Evolutionary conservation across 805 yeast genomes (phyloP).

Genomic region (Brettanomyces bruxellensis): DNA sequence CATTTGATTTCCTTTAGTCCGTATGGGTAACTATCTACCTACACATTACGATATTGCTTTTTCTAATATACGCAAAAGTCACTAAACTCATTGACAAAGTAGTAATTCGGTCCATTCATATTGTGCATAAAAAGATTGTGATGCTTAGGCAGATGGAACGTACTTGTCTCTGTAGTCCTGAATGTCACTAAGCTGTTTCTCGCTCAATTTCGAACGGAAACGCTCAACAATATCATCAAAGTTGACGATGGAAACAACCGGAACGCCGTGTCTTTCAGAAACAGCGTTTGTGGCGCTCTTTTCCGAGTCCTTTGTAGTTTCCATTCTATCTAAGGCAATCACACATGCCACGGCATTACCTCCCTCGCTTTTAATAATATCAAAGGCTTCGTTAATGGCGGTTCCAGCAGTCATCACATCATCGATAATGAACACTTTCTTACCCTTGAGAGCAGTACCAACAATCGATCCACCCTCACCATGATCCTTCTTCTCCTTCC

Average conservation of each 20-base stretch:
- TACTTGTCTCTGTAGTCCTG: constrained; percentile 47
- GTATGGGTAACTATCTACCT: too few relatives aligned
- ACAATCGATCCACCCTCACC: constrained; percentile 97
- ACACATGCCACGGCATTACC: constrained; percentile 79
- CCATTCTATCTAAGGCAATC: constrained; percentile 94
- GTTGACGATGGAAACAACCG: constrained; percentile 74
- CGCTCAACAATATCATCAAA: constrained; percentile 66
- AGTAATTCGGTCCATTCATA: not conserved
- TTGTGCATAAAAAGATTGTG: not conserved
- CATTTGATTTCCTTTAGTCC: too few relatives aligned
- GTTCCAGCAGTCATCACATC: constrained; percentile 99
- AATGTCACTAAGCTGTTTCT: constrained; percentile 49
- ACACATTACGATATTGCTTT: too few relatives aligned
- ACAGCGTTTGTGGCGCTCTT: constrained; percentile 79
- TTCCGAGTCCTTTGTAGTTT: constrained; percentile 60
- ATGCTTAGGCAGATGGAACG: constrained; percentile 26
- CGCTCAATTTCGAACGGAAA: constrained; percentile 43
- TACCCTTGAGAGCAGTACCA: constrained; percentile 66
- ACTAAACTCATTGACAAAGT: not conserved
- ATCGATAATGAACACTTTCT: constrained; percentile 78
- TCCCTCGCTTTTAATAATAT: constrained; percentile 56
- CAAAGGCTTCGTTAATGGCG: constrained; percentile 90
- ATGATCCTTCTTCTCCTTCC: constrained; percentile 95
- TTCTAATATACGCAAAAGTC: too few relatives aligned
- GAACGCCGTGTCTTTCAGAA: constrained; percentile 61